A percentile compares a stretch with the other conserved stretches of the same genome.
Conservation (phyloP, 2,329 filamentous ascomycete species). For the Fonsecaea pedrosoi region DNA sequence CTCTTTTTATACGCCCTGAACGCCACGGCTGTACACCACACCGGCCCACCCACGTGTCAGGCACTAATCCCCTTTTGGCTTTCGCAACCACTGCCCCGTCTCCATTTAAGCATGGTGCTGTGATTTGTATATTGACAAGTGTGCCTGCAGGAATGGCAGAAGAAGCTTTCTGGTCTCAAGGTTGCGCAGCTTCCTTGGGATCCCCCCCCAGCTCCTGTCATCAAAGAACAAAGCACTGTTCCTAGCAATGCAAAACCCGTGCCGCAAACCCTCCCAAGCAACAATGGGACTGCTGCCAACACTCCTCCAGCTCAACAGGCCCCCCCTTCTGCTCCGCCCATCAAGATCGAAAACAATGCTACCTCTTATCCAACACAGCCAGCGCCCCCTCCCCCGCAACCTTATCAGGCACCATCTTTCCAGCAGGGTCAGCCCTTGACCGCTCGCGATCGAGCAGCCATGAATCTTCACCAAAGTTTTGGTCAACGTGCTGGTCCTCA, state of each 20-base stretch:
- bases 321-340: slow-evolving; percentile 26
- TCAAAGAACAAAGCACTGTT: slow-evolving; percentile 49
- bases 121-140: background rate
- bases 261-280: slow-evolving; percentile 36
- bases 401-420: slow-evolving; percentile 44
- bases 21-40: slow-evolving; percentile 24
- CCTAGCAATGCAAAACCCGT: slow-evolving; percentile 46
- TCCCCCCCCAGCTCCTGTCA: slow-evolving; percentile 72
- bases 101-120: slow-evolving; percentile 1
- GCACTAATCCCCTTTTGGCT: slow-evolving; percentile 31
- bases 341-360: slow-evolving; percentile 35
- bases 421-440: slow-evolving; percentile 41
- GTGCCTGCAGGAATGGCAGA: slow-evolving; percentile 80
- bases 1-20: slow-evolving; percentile 42
- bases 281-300: slow-evolving; percentile 42
- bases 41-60: slow-evolving; percentile 6
- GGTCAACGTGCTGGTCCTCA: slow-evolving; percentile 40
- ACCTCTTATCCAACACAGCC: slow-evolving; percentile 34
- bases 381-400: slow-evolving; percentile 24
- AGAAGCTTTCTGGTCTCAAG: slow-evolving; percentile 81
- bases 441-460: slow-evolving; percentile 40
- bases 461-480: slow-evolving; percentile 39
- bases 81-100: slow-evolving; percentile 1
- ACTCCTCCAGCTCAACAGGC: slow-evolving; percentile 47
- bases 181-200: slow-evolving; percentile 96